Percentiles rank a stretch among this genome's conserved stretches.
phyloP scores from a whole-genome alignment of 352 stramenopile species.

The Discostella stelligera region DNA sequence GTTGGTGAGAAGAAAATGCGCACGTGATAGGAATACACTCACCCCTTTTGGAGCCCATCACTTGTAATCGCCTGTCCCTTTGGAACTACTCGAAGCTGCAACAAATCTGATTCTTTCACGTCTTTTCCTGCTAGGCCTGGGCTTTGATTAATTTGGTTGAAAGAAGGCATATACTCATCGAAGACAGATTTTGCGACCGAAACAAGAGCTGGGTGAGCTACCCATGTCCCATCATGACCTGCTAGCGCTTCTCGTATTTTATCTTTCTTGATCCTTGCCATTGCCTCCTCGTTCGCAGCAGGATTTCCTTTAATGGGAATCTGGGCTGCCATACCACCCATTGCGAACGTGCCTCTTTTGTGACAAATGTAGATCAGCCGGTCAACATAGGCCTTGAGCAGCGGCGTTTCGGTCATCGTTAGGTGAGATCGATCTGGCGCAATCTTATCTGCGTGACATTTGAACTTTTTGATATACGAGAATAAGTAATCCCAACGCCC shows the following conservation, averaged over 20 bases:
- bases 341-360: constrained; percentile 91
- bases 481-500: constrained; percentile 97
- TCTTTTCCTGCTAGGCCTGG: constrained; percentile 50
- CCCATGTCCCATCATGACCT: constrained; percentile 96
- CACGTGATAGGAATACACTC: neutral
- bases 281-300: constrained; percentile 87
- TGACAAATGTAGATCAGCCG: constrained; percentile 93
- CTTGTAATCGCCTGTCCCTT: constrained; percentile 84
- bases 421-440: constrained; percentile 90
- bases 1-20: neutral
- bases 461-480: constrained; percentile 94
- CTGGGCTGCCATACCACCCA: constrained; percentile 96
- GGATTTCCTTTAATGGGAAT: constrained; percentile 93
- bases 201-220: constrained; percentile 93
- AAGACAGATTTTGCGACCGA: constrained; percentile 91
- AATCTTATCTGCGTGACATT: constrained; percentile 89
- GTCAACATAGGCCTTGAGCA: constrained; percentile 94
- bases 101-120: constrained; percentile 68
- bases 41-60: constrained; percentile 86
- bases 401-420: constrained; percentile 89
- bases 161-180: constrained; percentile 89
- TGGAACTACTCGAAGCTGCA: constrained; percentile 60
- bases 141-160: constrained; percentile 87
- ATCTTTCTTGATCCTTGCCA: constrained; percentile 88
- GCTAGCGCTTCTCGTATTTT: constrained; percentile 87